Evolutionary conservation across 352 stramenopile genomes (phyloP), one percentile per base, ranked within the genome.

Genomic region (Phytophthora citrophthora): DNA sequence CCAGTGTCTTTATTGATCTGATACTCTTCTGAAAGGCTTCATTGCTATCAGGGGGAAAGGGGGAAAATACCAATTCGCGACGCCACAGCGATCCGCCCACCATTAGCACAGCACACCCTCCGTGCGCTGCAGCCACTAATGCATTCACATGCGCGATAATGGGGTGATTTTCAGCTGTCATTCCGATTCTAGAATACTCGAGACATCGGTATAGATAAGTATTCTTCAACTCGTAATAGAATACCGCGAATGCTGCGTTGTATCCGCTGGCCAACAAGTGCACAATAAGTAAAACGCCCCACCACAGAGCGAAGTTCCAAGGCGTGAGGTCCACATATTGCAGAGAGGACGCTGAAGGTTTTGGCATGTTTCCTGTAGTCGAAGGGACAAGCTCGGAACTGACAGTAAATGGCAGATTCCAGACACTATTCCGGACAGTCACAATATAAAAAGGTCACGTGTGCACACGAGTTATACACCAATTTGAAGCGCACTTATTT

Each of bases 271-370:
- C 38, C 13, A 39, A 20, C 26, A 52, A 26, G 13, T 50, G 44
- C 18, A 36, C 20, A 1, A 5, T 7, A 7, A 52, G 27, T n/a
- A 52, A 40, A 32, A 40, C 8, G 18, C 15, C 2, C 46, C 46
- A 40, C 27, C 46, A 52, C 15, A 52, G 4, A 24, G 26, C 26
- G 13, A 24, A 52, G 15, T 31, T 39, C 45, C 45, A 23, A 26
- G 46, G 46, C 8, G 46, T 26, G 6, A 52, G 46, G 15, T 52
- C 46, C 7, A 40, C 46, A 40, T 52, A 52, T 32, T 52, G 27
- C n/a, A 26, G 24, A 8, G 45, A 10, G 2, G 45, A 4, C 27
- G 44, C 13, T 36, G 23, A 32, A 18, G 45, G 20, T 20, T 16
- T 48, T 31, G 29, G 8, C 29, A 32, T 32, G 29, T 32, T 32